These are phyloP conservation scores for Yamadazyma buinensis DNA, from an alignment of 1,139 yeast genomes.

Conservation along the genomic window DNA sequence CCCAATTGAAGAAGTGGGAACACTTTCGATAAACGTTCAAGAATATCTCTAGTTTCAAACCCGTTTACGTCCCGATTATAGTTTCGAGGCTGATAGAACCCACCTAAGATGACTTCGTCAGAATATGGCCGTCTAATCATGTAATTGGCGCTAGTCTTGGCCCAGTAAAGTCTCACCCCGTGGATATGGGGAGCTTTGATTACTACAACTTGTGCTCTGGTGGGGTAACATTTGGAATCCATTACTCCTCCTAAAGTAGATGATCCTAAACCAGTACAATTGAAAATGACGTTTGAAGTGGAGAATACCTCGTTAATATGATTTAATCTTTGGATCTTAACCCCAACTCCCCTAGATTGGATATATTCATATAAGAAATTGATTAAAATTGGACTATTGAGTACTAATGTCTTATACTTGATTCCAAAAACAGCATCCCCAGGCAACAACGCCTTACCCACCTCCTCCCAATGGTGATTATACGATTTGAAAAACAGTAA, in stretches of 20 bases:
- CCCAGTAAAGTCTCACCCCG: constrained; percentile 49
- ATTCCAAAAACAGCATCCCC: constrained; percentile 51
- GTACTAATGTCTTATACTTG: constrained; percentile 56
- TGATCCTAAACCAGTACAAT: constrained; percentile 74
- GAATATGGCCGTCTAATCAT: constrained; percentile 64
- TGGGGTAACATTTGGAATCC: constrained; percentile 55
- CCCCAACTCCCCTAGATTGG: constrained; percentile 10
- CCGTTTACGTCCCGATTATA: constrained; percentile 55
- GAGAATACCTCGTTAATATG: constrained; percentile 48
- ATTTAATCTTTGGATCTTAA: constrained; percentile 7
- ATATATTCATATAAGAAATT: constrained; percentile 10
- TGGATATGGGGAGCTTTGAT: constrained; percentile 54
- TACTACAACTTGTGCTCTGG: constrained; percentile 69
- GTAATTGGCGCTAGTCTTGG: constrained; percentile 45
- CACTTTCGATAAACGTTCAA: constrained; percentile 46
- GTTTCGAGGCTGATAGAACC: constrained; percentile 56
- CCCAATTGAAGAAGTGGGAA: constrained; percentile 29
- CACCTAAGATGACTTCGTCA: constrained; percentile 59
- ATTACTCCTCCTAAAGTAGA: constrained; percentile 55
- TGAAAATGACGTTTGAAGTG: constrained; percentile 56
- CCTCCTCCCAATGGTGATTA: background rate
- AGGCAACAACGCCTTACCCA: constrained; percentile 3
- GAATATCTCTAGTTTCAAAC: constrained; percentile 54
- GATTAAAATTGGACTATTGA: constrained; percentile 46
- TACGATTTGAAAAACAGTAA: constrained; percentile 6